Base-by-base conservation (phyloP, 345 rosid genomes). In the Rubroshorea leprosula region DNA sequence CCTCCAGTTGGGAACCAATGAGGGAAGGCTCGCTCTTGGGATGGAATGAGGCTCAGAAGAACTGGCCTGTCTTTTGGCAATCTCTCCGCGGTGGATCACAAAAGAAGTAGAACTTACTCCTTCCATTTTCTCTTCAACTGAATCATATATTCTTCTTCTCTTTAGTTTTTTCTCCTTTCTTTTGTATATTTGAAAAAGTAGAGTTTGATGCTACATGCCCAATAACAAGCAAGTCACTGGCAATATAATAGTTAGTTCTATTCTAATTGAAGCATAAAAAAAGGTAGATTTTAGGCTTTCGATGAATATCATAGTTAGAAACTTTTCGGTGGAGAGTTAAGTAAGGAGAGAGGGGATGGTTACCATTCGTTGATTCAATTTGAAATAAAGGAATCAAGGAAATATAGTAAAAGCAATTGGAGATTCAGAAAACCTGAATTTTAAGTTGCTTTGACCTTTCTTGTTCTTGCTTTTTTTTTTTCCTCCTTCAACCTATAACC, bases 41-140 rank as follows among this genome's bases (percentile, higher is more conserved):
- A 15, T 92, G 96, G 98, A 92, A 70, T 14, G 98, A 92, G 75
- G 96, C 98, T 60, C 76, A 64, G 70, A 92, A 78, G 84, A 92
- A 92, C 27, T 92, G 93, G 93, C 96, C 98, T 48, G 93, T 86
- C 23, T 92, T 86, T 63, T 92, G 96, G 95, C 93, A 83, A 57
- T 92, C 98, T 65, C 68, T 92, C 21, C 63, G 96, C 86, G 91
- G 81, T 10, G 56, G 78, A 63, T 74, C 90, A 21, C 60, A 56
- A 44, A 80, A 83, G 72, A 79, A 70, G 64, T 85, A 83, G 68
- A 4, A 13, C 16, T 0, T 27, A 13, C 19, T 45, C 6, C 5
- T 12, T 10, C 47, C 41, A 6, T 35, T 35, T 35, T 44, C 47
- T 16, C 16, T 44, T 5, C 45, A 44, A 44, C 18, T 44, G 35